Percentiles rank a stretch among this genome's conserved stretches.
Conservation (phyloP, 2,329 filamentous ascomycete species). For the Pseudocercospora vitis region DNA sequence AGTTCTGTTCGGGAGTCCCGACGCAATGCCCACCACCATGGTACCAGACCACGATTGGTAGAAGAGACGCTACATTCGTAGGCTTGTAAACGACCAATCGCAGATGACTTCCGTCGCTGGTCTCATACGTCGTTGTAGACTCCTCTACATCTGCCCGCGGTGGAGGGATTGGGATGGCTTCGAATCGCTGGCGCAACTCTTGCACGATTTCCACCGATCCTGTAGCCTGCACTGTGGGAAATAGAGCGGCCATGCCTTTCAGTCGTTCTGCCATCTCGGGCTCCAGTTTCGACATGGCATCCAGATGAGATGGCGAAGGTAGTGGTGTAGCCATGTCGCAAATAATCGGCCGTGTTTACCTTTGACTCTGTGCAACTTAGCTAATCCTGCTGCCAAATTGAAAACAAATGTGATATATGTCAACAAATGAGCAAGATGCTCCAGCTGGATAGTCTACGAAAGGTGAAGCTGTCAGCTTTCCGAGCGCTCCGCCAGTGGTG, state of each 20-base stretch:
- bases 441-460: no score
- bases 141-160: constrained; percentile 11
- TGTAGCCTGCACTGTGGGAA: not conserved
- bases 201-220: constrained; percentile 10
- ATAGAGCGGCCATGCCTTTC: constrained; percentile 2
- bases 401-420: no score
- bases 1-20: constrained; percentile 19
- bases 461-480: no score
- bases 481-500: no score
- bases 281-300: constrained; percentile 11
- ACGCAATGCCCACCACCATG: constrained; percentile 22
- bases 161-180: constrained; percentile 1
- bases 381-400: no score
- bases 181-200: constrained; percentile 12
- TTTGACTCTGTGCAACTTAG: not conserved
- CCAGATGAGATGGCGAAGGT: constrained; percentile 5
- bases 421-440: no score
- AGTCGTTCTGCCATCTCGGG: constrained; percentile 13
- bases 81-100: constrained; percentile 19
- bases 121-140: constrained; percentile 11
- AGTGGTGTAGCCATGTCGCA: not conserved
- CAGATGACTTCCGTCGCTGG: constrained; percentile 16
- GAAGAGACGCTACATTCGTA: not conserved
- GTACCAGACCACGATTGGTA: constrained; percentile 23
- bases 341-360: not conserved